A percentile compares a stretch with the other conserved stretches of the same genome.
Evolutionary conservation across 1,284 basidiomycete genomes (phyloP).

Genomic region (Puccinia triticina): DNA sequence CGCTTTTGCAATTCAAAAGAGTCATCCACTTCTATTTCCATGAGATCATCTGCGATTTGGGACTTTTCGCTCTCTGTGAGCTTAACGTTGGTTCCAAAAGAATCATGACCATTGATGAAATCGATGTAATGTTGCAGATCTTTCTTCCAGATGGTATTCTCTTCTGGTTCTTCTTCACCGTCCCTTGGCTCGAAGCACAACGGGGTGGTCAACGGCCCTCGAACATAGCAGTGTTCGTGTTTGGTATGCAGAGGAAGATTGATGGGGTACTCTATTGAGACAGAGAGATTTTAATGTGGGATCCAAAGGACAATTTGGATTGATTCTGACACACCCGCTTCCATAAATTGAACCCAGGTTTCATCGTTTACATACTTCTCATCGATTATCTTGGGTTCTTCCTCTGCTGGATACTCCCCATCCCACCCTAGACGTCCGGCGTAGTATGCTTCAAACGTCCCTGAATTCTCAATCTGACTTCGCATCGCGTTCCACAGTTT

Average conservation of each 20-base stretch:
- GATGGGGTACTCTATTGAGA: background rate
- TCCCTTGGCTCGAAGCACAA: background rate
- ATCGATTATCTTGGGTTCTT: background rate
- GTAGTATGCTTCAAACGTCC: background rate
- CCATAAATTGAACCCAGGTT: background rate
- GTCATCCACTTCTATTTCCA: background rate
- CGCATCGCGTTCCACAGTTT: background rate
- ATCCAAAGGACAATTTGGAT: background rate
- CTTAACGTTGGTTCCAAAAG: background rate
- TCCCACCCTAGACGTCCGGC: background rate
- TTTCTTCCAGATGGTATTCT: background rate
- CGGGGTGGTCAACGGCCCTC: background rate
- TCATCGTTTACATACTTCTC: background rate
- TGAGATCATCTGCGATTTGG: background rate
- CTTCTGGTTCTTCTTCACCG: background rate
- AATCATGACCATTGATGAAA: background rate
- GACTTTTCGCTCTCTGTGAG: background rate
- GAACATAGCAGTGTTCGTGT: background rate
- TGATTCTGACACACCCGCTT: background rate
- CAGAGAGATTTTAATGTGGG: background rate
- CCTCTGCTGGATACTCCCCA: background rate
- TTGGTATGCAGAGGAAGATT: background rate
- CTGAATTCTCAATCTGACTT: background rate
- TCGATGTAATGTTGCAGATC: background rate
- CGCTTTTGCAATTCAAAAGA: background rate